A percentile compares a stretch with the other conserved stretches of the same genome.
Conservation (phyloP, 441 rosid species). For the Macaranga tanarius region DNA sequence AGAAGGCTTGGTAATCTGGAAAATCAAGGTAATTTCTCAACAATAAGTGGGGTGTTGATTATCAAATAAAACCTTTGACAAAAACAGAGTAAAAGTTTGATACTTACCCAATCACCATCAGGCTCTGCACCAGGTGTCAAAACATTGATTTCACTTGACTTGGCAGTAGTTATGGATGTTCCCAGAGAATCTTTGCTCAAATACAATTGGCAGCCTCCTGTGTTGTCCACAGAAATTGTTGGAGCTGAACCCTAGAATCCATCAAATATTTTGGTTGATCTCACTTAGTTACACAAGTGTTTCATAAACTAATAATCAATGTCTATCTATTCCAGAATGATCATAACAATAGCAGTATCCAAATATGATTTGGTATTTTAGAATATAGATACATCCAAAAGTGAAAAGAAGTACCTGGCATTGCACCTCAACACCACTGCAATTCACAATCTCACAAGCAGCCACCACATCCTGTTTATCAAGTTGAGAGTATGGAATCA, state of each 20-base stretch:
- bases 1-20: background rate
- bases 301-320: slow-evolving; percentile 7
- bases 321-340: slow-evolving; percentile 7
- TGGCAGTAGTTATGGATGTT: slow-evolving; percentile 87
- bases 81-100: background rate
- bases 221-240: slow-evolving; percentile 89
- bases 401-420: slow-evolving; percentile 65
- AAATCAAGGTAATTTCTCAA: background rate
- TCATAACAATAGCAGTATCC: background rate
- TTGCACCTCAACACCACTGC: slow-evolving; percentile 90
- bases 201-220: slow-evolving; percentile 84
- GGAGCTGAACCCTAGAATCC: slow-evolving; percentile 87
- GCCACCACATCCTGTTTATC: slow-evolving; percentile 86
- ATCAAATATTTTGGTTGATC: slow-evolving; percentile 21
- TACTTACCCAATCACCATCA: slow-evolving; percentile 78
- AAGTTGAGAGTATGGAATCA: slow-evolving; percentile 21
- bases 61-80: background rate
- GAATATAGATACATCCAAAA: background rate
- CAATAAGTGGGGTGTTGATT: background rate
- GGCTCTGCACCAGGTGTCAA: slow-evolving; percentile 72
- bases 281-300: background rate
- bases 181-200: slow-evolving; percentile 73
- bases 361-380: background rate
- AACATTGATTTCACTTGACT: slow-evolving; percentile 91
- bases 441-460: slow-evolving; percentile 93